Conservation (phyloP, 768 basidiomycete genomes). For the Hygrocybe coccinea region DNA sequence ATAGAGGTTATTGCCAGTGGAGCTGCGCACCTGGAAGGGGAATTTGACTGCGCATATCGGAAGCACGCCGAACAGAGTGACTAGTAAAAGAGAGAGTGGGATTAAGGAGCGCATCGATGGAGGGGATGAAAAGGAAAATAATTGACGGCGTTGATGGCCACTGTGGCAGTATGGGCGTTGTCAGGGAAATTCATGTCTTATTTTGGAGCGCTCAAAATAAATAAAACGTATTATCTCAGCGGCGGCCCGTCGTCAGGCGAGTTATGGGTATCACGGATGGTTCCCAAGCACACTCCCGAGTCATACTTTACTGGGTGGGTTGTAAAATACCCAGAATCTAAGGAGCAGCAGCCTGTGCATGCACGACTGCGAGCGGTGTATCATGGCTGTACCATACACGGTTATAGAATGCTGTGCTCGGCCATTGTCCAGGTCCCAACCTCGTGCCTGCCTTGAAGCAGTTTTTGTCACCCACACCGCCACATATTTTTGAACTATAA, state of each 20-base stretch:
- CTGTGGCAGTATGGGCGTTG: background rate
- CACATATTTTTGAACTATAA: background rate
- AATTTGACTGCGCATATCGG: constrained; percentile 7
- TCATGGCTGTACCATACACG: too few species aligned
- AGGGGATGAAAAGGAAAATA: background rate
- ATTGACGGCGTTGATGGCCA: background rate
- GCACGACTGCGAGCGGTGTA: too few species aligned
- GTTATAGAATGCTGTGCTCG: too few species aligned
- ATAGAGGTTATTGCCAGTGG: background rate
- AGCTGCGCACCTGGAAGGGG: constrained; percentile 11
- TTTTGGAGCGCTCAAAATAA: too few species aligned
- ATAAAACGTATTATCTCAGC: too few species aligned
- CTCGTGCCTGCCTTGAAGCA: background rate
- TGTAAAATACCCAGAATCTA: too few species aligned
- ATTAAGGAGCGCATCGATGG: constrained; percentile 10
- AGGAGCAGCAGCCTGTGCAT: too few species aligned
- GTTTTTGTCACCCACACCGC: background rate
- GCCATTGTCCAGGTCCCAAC: too few species aligned
- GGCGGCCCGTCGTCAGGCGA: too few species aligned
- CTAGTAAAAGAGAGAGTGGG: constrained; percentile 8
- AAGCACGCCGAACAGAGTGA: constrained; percentile 3
- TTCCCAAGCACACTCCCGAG: too few species aligned
- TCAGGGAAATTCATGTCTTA: background rate
- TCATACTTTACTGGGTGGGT: too few species aligned
- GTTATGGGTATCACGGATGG: too few species aligned